Evolutionary conservation across 495 filamentous ascomycete species (phyloP).

Genomic region (Copromyces sp.): DNA sequence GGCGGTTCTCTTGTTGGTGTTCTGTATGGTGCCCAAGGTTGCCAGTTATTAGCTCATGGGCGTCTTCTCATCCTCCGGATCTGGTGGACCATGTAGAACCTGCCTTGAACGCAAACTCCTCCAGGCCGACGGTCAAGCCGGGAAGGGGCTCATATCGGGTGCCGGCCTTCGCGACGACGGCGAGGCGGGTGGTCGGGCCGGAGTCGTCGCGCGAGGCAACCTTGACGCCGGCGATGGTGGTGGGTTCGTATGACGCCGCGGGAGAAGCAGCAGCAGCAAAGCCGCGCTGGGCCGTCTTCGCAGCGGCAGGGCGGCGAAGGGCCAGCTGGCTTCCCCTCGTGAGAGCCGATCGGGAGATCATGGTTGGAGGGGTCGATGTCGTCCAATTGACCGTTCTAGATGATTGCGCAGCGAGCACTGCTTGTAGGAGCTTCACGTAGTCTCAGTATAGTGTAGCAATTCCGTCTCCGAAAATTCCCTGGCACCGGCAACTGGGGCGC

Average conservation of each 20-base stretch:
- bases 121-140: constrained; percentile 79
- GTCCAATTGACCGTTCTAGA: constrained; percentile 34
- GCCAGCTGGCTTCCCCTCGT: constrained; percentile 68
- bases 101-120: constrained; percentile 96
- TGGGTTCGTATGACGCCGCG: constrained; percentile 73
- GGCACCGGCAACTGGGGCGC: constrained; percentile 2
- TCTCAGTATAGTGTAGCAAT: neutral
- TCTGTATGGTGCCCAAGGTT: constrained; percentile 39
- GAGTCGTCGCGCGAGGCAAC: constrained; percentile 77
- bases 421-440: constrained; percentile 8
- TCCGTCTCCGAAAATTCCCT: constrained; percentile 29
- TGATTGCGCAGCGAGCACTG: constrained; percentile 24
- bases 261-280: constrained; percentile 73
- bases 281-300: constrained; percentile 47
- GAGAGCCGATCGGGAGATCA: constrained; percentile 77
- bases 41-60: constrained; percentile 39
- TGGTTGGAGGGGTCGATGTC: constrained; percentile 48
- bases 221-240: constrained; percentile 80
- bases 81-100: constrained; percentile 17
- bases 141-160: constrained; percentile 83
- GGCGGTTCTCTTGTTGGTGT: constrained; percentile 73
- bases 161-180: constrained; percentile 84
- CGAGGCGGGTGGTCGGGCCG: constrained; percentile 81
- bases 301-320: constrained; percentile 53
- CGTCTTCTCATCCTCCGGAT: neutral